A percentile compares a stretch with the other conserved stretches of the same genome.
These are phyloP conservation scores for Litsea cubeba DNA, from an alignment of 164 flowering plant genomes.

Conservation along the genomic window DNA sequence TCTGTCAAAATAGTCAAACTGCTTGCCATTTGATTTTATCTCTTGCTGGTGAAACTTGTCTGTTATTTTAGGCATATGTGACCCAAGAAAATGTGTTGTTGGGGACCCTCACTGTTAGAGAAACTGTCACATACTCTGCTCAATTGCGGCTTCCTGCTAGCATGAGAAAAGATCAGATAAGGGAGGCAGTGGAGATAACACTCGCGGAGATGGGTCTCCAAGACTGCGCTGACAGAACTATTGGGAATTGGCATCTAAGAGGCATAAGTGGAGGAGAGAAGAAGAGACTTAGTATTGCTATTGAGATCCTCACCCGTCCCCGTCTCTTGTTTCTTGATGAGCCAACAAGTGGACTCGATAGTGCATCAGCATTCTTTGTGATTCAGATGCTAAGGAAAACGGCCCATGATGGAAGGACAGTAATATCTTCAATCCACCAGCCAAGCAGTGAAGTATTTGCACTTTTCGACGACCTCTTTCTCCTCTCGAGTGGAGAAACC, in stretches of 20 bases:
- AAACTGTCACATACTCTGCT: constrained; percentile 67
- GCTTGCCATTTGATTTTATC: neutral
- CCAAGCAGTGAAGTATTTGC: constrained; percentile 85
- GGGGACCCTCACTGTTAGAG: constrained; percentile 72
- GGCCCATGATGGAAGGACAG: constrained; percentile 61
- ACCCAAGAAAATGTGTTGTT: constrained; percentile 70
- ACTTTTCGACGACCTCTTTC: constrained; percentile 60
- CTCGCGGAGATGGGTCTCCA: constrained; percentile 63
- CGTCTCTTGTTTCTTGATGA: constrained; percentile 67
- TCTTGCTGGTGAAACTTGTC: neutral
- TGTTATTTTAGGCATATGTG: constrained; percentile 63
- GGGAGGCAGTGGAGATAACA: constrained; percentile 46
- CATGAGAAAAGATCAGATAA: constrained; percentile 40
- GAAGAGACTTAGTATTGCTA: constrained; percentile 67
- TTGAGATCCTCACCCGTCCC: constrained; percentile 68
- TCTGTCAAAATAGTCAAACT: too few species aligned
- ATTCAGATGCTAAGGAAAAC: constrained; percentile 44
- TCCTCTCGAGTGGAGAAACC: constrained; percentile 65
- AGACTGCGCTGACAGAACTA: constrained; percentile 53
- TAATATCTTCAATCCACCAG: constrained; percentile 76
- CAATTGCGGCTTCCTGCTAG: constrained; percentile 49
- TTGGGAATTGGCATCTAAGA: constrained; percentile 76
- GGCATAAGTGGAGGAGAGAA: constrained; percentile 85
- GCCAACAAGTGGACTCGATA: constrained; percentile 75
- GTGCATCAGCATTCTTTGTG: constrained; percentile 78